Base-by-base conservation (phyloP, 805 yeast genomes). In the Hanseniaspora vineae region DNA sequence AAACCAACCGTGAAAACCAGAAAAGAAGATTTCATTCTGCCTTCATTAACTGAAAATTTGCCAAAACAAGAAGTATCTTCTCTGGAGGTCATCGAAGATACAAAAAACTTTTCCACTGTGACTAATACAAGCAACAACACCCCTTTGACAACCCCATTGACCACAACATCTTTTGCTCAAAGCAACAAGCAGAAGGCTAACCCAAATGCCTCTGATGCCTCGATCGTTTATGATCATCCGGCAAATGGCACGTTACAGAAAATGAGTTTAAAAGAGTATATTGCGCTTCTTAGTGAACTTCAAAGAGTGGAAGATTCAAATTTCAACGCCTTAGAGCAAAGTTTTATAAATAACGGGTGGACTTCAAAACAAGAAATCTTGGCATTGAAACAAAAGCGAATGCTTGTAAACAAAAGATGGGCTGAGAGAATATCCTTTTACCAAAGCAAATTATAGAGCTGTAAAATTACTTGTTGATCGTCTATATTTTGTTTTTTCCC, bases 361-460 rank as follows among this genome's bases (percentile, higher is more conserved):
- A 58, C 60, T 44, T 60, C 64, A 4, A 47, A 51, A 5, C 53
- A 52, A 10, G 65, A 61, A 40, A 33, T 60, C 15, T 47, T 45
- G 39, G 50, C 52, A 32, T 43, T 61, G 42, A 54, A 55, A 44
- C 56, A 55, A 40, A 61, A 61, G 46, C 51, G 63, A 39, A 50
- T 56, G 9, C 47, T 58, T 6, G 55, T 57, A n/a, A 58, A 56
- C 47, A 57, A 54, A 46, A 56, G 56, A 47, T 61, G 65, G 65
- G 61, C 59, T 1, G 64, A 61, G 45, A 55, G 61, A 45, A 59
- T 60, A 14, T 55, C 58, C 2, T 56, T 49, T 48, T 60, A 60
- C 50, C 58, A 56, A 35, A 51, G 50, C 20, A 54, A 52, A 42
- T 39, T 56, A 17, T 58, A 56, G 40, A 53, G 48, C 20, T 54